Evolutionary conservation across 2,329 filamentous ascomycete species (phyloP), one percentile per base, ranked within the genome.

Genomic region (Aspergillus sp.): DNA sequence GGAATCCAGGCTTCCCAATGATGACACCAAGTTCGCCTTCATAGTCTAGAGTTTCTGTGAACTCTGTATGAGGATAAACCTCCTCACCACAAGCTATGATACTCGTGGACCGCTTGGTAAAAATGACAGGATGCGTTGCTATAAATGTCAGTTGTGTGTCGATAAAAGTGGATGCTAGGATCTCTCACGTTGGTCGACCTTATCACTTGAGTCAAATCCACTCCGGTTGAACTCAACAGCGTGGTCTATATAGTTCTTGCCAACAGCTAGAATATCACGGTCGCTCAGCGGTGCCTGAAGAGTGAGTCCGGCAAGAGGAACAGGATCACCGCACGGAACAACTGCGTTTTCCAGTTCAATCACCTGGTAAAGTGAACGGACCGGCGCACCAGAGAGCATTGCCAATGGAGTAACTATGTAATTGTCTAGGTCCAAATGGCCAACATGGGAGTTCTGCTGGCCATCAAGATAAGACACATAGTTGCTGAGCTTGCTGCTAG

Each of bases 21-120:
- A 81, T 77, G 2, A 81, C 74, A 0, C 76, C 76, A 41, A 82
- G 70, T 51, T 81, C 78, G 13, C 78, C 78, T 51, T 81, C 78
- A 49, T 80, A 81, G 54, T 81, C 78, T 1, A 73, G 53, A 1
- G 70, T 77, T 7, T 71, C 49, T 1, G 77, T 78, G 52, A 80
- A 80, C 0, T 64, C 65, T 0, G 62, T 54, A 54, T 78, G 74
- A 2, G 68, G 68, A 3, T 69, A 66, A 9, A 81, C 74, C 0
- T 70, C 66, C 2, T 78, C 72, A 0, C 69, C 70, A 48, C 72
- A 55, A 0, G 73, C 74, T 35, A 80, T 72, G 48, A 79, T 78
- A 1, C 74, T 77, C 0, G 77, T 79, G 4, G 69, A 70, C 1
- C 77, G 68, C 53, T 80, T 80, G 3, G 76, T 79, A 60, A 80